Evolutionary conservation across 805 yeast genomes (phyloP).

Genomic region (Candida sakaeoensis): DNA sequence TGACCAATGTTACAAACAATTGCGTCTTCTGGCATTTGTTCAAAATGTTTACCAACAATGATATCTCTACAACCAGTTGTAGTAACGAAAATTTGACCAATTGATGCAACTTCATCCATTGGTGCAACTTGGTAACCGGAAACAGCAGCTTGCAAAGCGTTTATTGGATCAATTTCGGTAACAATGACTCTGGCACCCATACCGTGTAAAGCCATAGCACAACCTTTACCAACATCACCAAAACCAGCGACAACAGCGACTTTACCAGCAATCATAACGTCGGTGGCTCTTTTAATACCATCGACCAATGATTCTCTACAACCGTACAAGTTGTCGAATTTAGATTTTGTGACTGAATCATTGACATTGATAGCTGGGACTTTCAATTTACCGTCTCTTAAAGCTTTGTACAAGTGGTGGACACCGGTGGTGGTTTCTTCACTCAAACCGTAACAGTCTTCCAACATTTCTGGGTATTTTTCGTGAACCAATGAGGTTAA

Average conservation of each 20-base stretch:
- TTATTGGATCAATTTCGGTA: slow-evolving; percentile 97
- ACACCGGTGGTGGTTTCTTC: slow-evolving; percentile 99
- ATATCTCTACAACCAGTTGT: slow-evolving; percentile 99
- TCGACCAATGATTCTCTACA: slow-evolving; percentile 98
- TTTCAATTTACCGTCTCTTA: slow-evolving; percentile 82
- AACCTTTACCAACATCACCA: slow-evolving; percentile 99
- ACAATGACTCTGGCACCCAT: slow-evolving; percentile 99
- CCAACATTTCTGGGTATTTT: slow-evolving; percentile 96
- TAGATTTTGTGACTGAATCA: slow-evolving; percentile 98
- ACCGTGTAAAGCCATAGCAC: slow-evolving; percentile 97
- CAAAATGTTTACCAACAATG: slow-evolving; percentile 84
- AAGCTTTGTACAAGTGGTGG: slow-evolving; percentile 96
- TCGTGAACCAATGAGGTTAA: slow-evolving; percentile 94
- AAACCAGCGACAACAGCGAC: slow-evolving; percentile 98
- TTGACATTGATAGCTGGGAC: slow-evolving; percentile 99
- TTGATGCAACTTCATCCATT: slow-evolving; percentile 86
- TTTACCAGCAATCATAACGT: slow-evolving; percentile 99
- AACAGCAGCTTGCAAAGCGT: slow-evolving; percentile 99
- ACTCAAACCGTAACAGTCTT: slow-evolving; percentile 90
- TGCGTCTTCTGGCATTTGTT: slow-evolving; percentile 96
- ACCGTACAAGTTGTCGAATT: slow-evolving; percentile 98
- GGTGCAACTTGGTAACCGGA: slow-evolving; percentile 97
- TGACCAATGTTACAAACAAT: slow-evolving; percentile 99
- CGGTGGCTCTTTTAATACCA: slow-evolving; percentile 99
- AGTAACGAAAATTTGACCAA: slow-evolving; percentile 97